Conservation (phyloP, 1,139 yeast species). For the Barnettozyma hawaiiensis region DNA sequence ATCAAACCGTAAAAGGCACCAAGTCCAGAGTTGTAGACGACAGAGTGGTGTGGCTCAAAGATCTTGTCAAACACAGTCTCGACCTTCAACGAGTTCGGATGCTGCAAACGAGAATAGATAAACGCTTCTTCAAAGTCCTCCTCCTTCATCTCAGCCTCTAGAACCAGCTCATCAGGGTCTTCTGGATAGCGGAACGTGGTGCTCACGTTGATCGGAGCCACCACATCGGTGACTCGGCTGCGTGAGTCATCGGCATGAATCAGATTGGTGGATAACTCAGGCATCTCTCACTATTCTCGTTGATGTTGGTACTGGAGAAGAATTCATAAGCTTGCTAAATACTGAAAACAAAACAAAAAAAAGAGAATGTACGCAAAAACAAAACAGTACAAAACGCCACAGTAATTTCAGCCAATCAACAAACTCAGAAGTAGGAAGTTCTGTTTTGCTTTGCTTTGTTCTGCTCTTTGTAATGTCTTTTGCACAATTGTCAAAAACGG, state of each 20-base stretch:
- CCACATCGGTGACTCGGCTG: conserved; percentile 36
- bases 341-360: no score
- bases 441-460: no score
- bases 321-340: no score
- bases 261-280: conserved; percentile 44
- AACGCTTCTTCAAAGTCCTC: conserved; percentile 30
- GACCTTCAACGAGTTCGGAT: conserved; percentile 63
- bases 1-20: conserved; percentile 77
- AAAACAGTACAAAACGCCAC: no score
- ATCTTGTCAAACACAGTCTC: conserved; percentile 62
- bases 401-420: no score
- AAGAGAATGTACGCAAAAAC: no score
- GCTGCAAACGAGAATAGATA: conserved; percentile 65
- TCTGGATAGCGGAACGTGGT: conserved; percentile 68
- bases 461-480: no score
- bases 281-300: no score
- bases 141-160: conserved; percentile 34
- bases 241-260: conserved; percentile 58
- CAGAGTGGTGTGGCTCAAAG: conserved; percentile 46
- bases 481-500: neutral
- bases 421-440: no score
- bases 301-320: neutral
- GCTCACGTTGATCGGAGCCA: conserved; percentile 76
- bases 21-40: conserved; percentile 72
- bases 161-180: conserved; percentile 44